These are phyloP conservation scores for Pleurotus giganteus DNA, from an alignment of 768 basidiomycete genomes.

Conservation along the genomic window DNA sequence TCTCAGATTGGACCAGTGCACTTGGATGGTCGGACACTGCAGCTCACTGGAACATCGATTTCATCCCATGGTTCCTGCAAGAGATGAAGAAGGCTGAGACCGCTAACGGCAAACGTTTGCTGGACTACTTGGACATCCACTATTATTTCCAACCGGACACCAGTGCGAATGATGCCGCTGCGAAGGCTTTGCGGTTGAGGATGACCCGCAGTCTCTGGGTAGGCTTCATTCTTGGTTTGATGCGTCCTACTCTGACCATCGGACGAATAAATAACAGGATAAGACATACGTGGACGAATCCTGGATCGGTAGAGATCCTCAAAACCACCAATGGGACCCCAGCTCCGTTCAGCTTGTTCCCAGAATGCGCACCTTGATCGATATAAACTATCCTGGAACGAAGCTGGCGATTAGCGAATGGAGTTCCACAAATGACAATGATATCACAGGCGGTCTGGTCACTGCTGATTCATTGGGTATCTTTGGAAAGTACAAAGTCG, in stretches of 20 bases:
- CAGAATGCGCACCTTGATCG: constrained; percentile 47
- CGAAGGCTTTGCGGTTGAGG: constrained; percentile 48
- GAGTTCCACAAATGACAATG: constrained; percentile 45
- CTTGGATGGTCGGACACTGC: constrained; percentile 47
- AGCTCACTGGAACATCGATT: constrained; percentile 51
- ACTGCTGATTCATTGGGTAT: constrained; percentile 52
- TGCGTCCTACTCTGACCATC: background rate
- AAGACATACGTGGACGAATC: constrained; percentile 54
- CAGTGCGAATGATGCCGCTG: constrained; percentile 49
- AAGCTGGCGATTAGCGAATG: constrained; percentile 55
- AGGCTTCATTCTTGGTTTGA: constrained; percentile 7
- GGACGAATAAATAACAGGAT: constrained; percentile 28
- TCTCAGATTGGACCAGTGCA: constrained; percentile 50
- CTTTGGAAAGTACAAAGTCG: constrained; percentile 47
- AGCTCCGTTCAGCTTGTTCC: constrained; percentile 44
- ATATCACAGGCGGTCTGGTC: constrained; percentile 52
- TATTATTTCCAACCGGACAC: constrained; percentile 55
- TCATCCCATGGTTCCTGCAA: constrained; percentile 55
- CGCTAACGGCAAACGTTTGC: constrained; percentile 35
- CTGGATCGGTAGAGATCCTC: constrained; percentile 42
- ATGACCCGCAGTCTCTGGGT: constrained; percentile 52
- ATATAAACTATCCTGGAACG: constrained; percentile 48
- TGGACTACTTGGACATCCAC: constrained; percentile 56
- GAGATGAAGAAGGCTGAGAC: constrained; percentile 42
- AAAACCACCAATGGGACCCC: constrained; percentile 48